Percentiles rank a stretch among this genome's conserved stretches.
Evolutionary conservation across 495 filamentous ascomycete species (phyloP).

Genomic region (Poronia punctata): DNA sequence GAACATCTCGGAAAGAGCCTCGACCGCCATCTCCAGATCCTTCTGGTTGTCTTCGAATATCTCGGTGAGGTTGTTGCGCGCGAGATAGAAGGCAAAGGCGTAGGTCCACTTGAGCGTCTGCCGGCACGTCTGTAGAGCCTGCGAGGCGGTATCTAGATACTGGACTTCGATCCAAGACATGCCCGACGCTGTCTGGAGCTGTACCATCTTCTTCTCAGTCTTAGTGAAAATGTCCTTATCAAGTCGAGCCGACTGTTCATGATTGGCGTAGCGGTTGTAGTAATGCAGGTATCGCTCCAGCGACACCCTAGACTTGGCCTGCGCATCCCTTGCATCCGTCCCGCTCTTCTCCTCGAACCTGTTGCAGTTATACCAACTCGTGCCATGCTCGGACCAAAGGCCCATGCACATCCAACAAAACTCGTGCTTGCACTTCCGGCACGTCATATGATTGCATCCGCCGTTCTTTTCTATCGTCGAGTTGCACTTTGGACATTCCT

Average conservation of each 20-base stretch:
- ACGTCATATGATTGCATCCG: constrained; percentile 99
- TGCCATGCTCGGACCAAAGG: constrained; percentile 94
- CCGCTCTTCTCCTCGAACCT: constrained; percentile 94
- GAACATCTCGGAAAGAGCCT: constrained; percentile 93
- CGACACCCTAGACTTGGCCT: constrained; percentile 81
- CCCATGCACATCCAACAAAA: constrained; percentile 99
- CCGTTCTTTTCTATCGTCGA: constrained; percentile 99
- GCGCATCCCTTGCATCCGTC: constrained; percentile 77
- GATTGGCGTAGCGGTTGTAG: constrained; percentile 97
- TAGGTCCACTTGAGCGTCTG: constrained; percentile 99
- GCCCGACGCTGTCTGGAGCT: constrained; percentile 82
- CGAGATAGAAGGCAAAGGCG: constrained; percentile 94
- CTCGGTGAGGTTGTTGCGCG: constrained; percentile 88
- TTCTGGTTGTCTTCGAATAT: constrained; percentile 99
- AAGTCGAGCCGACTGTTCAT: constrained; percentile 94
- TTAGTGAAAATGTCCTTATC: constrained; percentile 94
- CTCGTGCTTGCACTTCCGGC: constrained; percentile 95
- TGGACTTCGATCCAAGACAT: constrained; percentile 99
- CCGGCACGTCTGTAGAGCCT: constrained; percentile 88
- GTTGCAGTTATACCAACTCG: constrained; percentile 99
- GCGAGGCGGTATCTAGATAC: constrained; percentile 86
- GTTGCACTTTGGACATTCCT: constrained; percentile 91
- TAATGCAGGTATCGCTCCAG: constrained; percentile 95
- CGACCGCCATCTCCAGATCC: constrained; percentile 93
- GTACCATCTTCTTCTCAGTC: constrained; percentile 98